Evolutionary conservation across 2,329 filamentous ascomycete species (phyloP), one percentile per base, ranked within the genome.

Genomic region (Cryoendolithus antarcticus): DNA sequence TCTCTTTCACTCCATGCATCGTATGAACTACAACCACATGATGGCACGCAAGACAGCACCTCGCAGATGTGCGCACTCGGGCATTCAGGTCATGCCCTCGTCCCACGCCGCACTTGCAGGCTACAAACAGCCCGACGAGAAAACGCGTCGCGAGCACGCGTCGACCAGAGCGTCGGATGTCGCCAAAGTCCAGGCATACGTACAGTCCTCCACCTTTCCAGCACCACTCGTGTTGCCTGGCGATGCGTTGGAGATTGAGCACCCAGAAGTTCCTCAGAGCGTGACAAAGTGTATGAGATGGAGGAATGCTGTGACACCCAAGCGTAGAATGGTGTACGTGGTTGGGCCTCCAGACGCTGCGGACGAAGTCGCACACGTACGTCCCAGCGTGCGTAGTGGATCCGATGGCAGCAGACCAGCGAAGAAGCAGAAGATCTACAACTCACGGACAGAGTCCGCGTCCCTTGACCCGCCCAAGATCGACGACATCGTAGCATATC

Each of bases 171-270:
- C 21, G 11, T 31, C n/a, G 9, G 29, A 9, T 13, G 13, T 5
- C 7, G 13, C 5, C 10, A 27, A 27, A 31, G 1, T 4, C 6
- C 30, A 32, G 13, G 8, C 29, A 32, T 15, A 39, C 6, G 12
- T 6, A 10, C 32, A 35, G 15, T 34, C 32, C 19, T 30, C 44
- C 1, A 49, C 48, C 2, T 82, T 78, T 44, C 77, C 76, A 0
- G 72, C 62, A 0, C 75, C 77, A 0, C 52, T 82, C 4, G 60
- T 79, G 0, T 58, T 82, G 0, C 77, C 77, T 0, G 64, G 61
- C 2, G 77, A 81, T 49, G 72, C 74, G 12, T 61, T 82, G 1
- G 66, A 69, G 1, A 56, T 64, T 28, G 69, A 80, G 30, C 69
- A 71, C 1, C 59, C 67, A 4, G 64, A 63, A 30, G 61, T 65